phyloP scores from a whole-genome alignment of 2,329 filamentous ascomycete genomes.

The Microdochium trichocladiopsis region DNA sequence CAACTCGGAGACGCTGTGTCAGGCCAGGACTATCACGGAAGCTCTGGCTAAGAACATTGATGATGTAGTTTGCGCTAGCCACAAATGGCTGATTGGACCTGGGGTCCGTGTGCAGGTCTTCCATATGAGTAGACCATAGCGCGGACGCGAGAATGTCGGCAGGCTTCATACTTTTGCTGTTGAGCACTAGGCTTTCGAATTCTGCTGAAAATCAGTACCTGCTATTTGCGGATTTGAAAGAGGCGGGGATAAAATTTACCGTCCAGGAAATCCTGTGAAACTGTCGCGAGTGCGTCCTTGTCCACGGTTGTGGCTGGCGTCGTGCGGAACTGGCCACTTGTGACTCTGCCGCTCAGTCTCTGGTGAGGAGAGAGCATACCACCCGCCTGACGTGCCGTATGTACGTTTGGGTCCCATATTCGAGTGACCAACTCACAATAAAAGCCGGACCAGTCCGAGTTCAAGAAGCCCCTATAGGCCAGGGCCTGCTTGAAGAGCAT shows the following conservation, averaged over 20 bases:
- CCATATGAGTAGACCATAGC: constrained; percentile 33
- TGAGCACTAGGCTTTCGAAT: constrained; percentile 36
- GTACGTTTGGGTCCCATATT: constrained; percentile 39
- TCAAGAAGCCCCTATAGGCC: constrained; percentile 33
- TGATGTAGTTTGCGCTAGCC: constrained; percentile 25
- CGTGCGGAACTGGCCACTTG: not conserved
- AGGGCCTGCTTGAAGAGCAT: constrained; percentile 40
- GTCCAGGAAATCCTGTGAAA: constrained; percentile 43
- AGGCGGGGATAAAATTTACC: constrained; percentile 25
- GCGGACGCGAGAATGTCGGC: constrained; percentile 29
- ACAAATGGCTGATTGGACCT: constrained; percentile 22
- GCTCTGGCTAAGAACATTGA: constrained; percentile 24
- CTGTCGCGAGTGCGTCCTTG: constrained; percentile 29
- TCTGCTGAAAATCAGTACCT: constrained; percentile 22
- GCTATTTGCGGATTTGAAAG: not conserved
- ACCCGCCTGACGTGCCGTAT: constrained; percentile 16
- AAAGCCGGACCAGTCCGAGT: constrained; percentile 22
- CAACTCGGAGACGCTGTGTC: constrained; percentile 20
- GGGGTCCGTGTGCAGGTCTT: constrained; percentile 18
- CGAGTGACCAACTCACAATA: constrained; percentile 36
- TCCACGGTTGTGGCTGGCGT: not conserved
- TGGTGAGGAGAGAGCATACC: constrained; percentile 2
- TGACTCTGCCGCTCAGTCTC: not conserved
- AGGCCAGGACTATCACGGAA: constrained; percentile 25
- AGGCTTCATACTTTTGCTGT: constrained; percentile 16